A percentile compares a stretch with the other conserved stretches of the same genome.
These are phyloP conservation scores for Boechera retrofracta DNA, from an alignment of 345 rosid genomes.

Conservation along the genomic window DNA sequence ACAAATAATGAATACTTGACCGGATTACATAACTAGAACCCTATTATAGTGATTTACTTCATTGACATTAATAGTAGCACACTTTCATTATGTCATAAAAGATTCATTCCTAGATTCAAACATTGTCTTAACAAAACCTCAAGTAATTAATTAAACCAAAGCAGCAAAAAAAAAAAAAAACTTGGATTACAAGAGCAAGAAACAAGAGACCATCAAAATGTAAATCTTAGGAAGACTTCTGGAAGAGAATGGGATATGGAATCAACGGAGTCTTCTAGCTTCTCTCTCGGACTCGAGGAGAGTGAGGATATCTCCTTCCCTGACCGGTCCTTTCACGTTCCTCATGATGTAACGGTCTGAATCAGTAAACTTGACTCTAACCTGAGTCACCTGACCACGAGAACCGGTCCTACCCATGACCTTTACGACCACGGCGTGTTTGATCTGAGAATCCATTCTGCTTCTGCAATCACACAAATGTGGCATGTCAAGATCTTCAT, in stretches of 20 bases:
- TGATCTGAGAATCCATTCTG: conserved; percentile 80
- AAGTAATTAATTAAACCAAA: conserved; percentile 18
- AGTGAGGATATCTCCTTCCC: conserved; percentile 84
- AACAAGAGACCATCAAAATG: conserved; percentile 29
- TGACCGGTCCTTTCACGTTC: conserved; percentile 87
- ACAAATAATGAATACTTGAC: not conserved
- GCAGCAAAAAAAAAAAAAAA: not conserved
- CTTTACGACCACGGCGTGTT: conserved; percentile 85
- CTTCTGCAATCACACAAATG: conserved; percentile 45
- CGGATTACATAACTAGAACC: not conserved
- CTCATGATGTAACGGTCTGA: conserved; percentile 66
- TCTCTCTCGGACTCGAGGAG: conserved; percentile 86
- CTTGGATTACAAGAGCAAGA: conserved; percentile 11
- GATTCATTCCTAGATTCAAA: conserved; percentile 26
- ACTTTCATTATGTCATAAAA: not conserved
- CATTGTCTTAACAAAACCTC: conserved; percentile 25
- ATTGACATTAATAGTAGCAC: not conserved
- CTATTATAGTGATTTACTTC: not conserved
- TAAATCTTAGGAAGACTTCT: conserved; percentile 9
- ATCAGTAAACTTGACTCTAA: conserved; percentile 50
- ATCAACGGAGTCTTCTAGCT: conserved; percentile 86
- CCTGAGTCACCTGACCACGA: conserved; percentile 51
- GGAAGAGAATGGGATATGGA: not conserved
- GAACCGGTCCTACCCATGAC: conserved; percentile 64
- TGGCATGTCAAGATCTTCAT: not conserved